A percentile compares a stretch with the other conserved stretches of the same genome.
These are phyloP conservation scores for Podaxis sp. DNA, from an alignment of 768 basidiomycete genomes.

Conservation along the genomic window DNA sequence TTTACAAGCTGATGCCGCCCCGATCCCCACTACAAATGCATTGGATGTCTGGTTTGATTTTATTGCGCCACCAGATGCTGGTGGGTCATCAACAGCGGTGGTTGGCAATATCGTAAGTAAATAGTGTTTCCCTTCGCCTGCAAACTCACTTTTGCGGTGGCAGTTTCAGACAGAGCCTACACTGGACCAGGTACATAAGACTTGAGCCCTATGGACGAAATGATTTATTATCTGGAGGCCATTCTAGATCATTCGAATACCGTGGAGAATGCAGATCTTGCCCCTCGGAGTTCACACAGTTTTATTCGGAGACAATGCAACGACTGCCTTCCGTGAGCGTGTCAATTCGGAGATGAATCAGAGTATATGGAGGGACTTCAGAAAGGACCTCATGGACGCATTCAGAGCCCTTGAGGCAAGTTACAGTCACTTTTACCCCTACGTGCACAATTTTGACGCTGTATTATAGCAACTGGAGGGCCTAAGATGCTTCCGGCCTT, in stretches of 20 bases:
- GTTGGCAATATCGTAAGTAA: neutral
- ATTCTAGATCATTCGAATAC: neutral
- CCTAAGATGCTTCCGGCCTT: neutral
- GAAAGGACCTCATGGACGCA: neutral
- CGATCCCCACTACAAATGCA: neutral
- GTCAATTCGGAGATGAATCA: neutral
- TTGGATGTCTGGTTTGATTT: constrained; percentile 1
- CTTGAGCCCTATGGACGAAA: neutral
- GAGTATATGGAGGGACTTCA: neutral
- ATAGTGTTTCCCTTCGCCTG: neutral
- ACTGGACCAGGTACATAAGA: neutral
- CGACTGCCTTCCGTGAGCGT: neutral
- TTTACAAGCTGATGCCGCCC: neutral
- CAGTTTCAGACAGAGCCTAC: constrained; percentile 1
- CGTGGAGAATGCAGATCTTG: neutral
- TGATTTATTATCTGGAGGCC: neutral
- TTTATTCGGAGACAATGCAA: neutral
- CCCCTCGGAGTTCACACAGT: neutral
- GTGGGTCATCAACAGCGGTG: neutral
- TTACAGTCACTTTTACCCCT: neutral
- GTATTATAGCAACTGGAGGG: neutral
- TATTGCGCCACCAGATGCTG: neutral
- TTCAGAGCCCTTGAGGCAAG: neutral
- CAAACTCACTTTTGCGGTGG: neutral
- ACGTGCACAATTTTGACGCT: neutral